Evolutionary conservation across 345 rosid genomes (phyloP), one percentile per base, ranked within the genome.

Genomic region (Laguncularia racemosa): DNA sequence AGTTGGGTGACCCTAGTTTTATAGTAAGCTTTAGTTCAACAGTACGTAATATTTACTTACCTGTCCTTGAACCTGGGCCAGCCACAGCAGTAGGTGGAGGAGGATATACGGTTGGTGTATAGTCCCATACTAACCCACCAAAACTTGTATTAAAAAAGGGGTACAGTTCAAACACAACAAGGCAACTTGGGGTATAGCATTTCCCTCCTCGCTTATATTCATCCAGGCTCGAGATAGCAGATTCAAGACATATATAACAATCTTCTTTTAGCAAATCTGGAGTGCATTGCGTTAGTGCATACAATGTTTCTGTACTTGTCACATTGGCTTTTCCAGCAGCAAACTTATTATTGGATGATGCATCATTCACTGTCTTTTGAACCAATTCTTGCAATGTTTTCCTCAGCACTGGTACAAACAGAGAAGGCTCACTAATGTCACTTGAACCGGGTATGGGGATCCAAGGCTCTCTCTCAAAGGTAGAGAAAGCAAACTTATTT

Each of bases 201-300:
- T 68, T 56, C 1, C 71, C 88, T 8, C 83, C 88, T 12, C 16
- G 23, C 26, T 46, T 18, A 21, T 64, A 53, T 6, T 0, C 2
- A 1, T 71, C 69, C 17, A 72, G 18, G 26, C 5, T 4, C 2
- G 61, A n/a, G 18, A 76, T 66, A 8, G 68, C 67, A 1, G 3
- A 45, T 20, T 53, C 47, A 16, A 80, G 67, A 62, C 85, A 80
- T 20, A 43, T 50, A 4, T 54, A 33, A 56, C 78, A 80, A 8
- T 53, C 74, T 1, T 0, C 14, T 11, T 20, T 18, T 7, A 78
- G 65, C 23, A 81, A 23, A 58, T 81, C 86, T 19, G 73, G 82
- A 2, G 82, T 74, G 61, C 89, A 83, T 72, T 84, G 84, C 8
- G 20, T 76, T 1, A 84, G 75, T 12, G 57, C 66, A 55, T 68